Conservation (phyloP, 495 filamentous ascomycete genomes). For the Penicillium paradoxum region DNA sequence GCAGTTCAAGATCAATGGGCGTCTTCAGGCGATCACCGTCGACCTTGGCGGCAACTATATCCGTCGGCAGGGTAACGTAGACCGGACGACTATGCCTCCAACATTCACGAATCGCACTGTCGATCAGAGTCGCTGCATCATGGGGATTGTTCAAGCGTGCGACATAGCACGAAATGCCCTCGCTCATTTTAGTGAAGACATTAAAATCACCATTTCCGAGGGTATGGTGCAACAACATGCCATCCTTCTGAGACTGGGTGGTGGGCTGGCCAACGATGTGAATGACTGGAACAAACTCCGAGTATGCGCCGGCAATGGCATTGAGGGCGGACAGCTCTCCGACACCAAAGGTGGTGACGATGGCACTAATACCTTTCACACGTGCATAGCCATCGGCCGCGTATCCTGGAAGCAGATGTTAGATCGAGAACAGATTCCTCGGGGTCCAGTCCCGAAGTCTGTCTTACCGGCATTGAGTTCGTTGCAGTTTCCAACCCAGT, state of each 20-base stretch:
- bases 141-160: constrained; percentile 63
- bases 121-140: constrained; percentile 70
- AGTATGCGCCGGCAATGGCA: constrained; percentile 61
- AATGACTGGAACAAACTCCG: constrained; percentile 56
- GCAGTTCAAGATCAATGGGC: constrained; percentile 60
- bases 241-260: constrained; percentile 46
- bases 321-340: constrained; percentile 67
- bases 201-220: constrained; percentile 88
- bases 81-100: constrained; percentile 70
- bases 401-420: constrained; percentile 44
- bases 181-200: constrained; percentile 77
- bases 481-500: constrained; percentile 67
- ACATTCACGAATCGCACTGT: constrained; percentile 75
- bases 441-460: neutral
- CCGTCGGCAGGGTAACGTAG: constrained; percentile 81
- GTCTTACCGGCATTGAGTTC: constrained; percentile 60
- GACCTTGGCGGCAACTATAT: constrained; percentile 77
- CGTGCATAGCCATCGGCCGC: constrained; percentile 70
- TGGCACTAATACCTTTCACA: constrained; percentile 58
- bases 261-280: constrained; percentile 62
- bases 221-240: constrained; percentile 82
- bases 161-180: constrained; percentile 62
- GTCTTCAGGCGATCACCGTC: constrained; percentile 65
- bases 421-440: neutral
- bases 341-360: constrained; percentile 66